Base-by-base conservation (phyloP, 2,329 filamentous ascomycete species). In the Xylariales sp. region DNA sequence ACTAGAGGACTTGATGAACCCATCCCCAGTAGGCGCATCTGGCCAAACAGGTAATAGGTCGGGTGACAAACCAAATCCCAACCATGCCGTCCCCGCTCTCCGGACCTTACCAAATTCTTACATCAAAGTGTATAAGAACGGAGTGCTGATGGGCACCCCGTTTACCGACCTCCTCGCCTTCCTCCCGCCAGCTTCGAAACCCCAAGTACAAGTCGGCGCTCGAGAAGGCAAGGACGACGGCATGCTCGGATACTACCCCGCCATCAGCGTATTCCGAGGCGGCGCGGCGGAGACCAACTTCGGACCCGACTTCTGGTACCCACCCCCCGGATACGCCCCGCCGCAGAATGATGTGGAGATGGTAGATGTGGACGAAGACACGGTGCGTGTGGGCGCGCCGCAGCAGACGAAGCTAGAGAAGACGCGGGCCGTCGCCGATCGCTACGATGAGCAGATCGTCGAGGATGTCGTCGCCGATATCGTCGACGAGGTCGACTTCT, bases 391-490 rank as follows among this genome's bases (percentile, higher is more conserved):
- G 14, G 58, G 63, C 36, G 61, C 57, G 30, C 73, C 45, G 16
- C 49, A 62, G 30, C 52, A 69, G 53, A 60, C 56, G n/a, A 67
- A 65, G 46, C 63, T 76, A 32, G 75, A 76, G n/a, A 77, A 74
- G 61, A 73, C 90, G 0, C 85, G 88, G 41, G 84, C 92, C 0
- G 83, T 97, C 28, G 87, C 89, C 7, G 92, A 97, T 69, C 88
- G 96, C 39, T 98, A 94, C 80, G 89, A 90, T 67, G 94, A 99
- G 78, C 95, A 98, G 82, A 94, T 99, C 69, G 94, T 91, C 14
- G 96, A 99, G 81, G 96, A 99, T 75, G 85, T 97, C 30, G 87
- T 97, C 36, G 97, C 94, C 78, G 96, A 99, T 79, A 87, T 99
- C 61, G 86, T 98, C 39, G 96, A 99, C 76, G 96, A 99, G 81